phyloP scores from a whole-genome alignment of 352 stramenopile genomes.

The Globisporangium iwayamae region DNA sequence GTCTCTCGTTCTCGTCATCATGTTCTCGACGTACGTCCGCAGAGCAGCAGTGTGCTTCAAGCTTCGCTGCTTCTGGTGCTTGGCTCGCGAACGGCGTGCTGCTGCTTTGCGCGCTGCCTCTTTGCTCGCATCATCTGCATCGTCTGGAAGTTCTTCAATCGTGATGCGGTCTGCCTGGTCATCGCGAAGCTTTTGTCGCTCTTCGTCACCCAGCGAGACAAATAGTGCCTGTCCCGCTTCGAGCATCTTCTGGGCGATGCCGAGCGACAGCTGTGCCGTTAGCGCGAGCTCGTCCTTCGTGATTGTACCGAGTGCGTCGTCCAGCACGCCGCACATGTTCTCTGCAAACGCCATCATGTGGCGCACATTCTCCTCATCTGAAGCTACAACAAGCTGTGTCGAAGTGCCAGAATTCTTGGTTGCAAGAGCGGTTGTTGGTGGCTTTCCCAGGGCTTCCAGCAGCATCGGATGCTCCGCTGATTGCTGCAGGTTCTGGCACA shows the following conservation, averaged over 20 bases:
- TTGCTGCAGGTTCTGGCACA: constrained; percentile 58
- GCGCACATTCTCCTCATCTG: constrained; percentile 67
- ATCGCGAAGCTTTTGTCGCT: constrained; percentile 29
- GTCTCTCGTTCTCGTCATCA: constrained; percentile 37
- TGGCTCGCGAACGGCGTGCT: constrained; percentile 2
- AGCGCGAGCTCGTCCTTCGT: constrained; percentile 65
- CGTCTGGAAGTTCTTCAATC: constrained; percentile 59
- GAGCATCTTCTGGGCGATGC: constrained; percentile 70
- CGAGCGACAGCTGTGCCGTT: constrained; percentile 65
- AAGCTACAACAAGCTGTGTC: constrained; percentile 20
- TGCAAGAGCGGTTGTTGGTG: background rate
- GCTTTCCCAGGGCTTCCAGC: constrained; percentile 7
- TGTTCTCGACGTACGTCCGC: constrained; percentile 41
- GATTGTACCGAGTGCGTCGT: constrained; percentile 71
- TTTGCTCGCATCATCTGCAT: constrained; percentile 23
- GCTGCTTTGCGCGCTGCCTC: constrained; percentile 4
- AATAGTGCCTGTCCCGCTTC: constrained; percentile 68
- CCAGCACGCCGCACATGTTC: constrained; percentile 72
- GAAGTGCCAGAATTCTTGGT: constrained; percentile 1
- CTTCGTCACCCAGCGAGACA: constrained; percentile 66
- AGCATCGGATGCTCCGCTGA: constrained; percentile 42
- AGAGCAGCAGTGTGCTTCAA: constrained; percentile 37
- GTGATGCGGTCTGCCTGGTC: constrained; percentile 59
- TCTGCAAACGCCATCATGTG: constrained; percentile 72
- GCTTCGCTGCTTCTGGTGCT: constrained; percentile 22